Evolutionary conservation across 2,329 filamentous ascomycete genomes (phyloP).

Genomic region (Colletotrichum horii): DNA sequence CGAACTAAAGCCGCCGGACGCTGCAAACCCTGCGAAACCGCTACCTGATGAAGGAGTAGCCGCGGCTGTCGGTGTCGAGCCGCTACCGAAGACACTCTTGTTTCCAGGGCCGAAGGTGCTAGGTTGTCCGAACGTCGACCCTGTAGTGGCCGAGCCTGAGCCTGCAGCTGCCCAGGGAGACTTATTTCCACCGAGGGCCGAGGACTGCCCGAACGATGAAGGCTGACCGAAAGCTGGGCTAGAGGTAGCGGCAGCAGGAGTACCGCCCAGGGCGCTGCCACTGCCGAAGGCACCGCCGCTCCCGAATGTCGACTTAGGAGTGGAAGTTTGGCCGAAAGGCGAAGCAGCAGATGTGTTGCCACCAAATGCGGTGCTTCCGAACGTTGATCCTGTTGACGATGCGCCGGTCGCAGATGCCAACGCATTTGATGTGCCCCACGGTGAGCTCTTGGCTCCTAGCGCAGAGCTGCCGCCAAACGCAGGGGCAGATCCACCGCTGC

Average conservation of each 20-base stretch:
- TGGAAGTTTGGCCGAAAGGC: slow-evolving; percentile 54
- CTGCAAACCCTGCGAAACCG: slow-evolving; percentile 58
- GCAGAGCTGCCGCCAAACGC: slow-evolving; percentile 53
- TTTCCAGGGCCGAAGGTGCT: slow-evolving; percentile 44
- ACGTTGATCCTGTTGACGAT: slow-evolving; percentile 34
- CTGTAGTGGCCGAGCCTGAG: slow-evolving; percentile 36
- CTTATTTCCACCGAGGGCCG: slow-evolving; percentile 49
- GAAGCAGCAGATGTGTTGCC: slow-evolving; percentile 40
- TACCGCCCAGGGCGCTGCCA: background rate
- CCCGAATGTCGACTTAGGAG: slow-evolving; percentile 25
- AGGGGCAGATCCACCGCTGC: slow-evolving; percentile 33
- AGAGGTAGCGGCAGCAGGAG: slow-evolving; percentile 30
- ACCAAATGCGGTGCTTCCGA: slow-evolving; percentile 53
- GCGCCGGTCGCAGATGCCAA: slow-evolving; percentile 22
- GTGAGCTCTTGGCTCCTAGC: slow-evolving; percentile 56
- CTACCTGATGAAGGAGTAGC: slow-evolving; percentile 44
- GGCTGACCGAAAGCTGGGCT: slow-evolving; percentile 37
- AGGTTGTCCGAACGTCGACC: slow-evolving; percentile 60
- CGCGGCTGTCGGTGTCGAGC: slow-evolving; percentile 26
- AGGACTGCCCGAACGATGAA: slow-evolving; percentile 57
- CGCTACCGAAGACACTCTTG: slow-evolving; percentile 44
- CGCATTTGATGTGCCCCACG: slow-evolving; percentile 47
- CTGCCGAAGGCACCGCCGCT: slow-evolving; percentile 3
- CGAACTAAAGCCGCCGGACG: slow-evolving; percentile 59
- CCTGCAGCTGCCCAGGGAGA: slow-evolving; percentile 57